Conservation (phyloP, 2,329 filamentous ascomycete species). For the Fusarium nanum region DNA sequence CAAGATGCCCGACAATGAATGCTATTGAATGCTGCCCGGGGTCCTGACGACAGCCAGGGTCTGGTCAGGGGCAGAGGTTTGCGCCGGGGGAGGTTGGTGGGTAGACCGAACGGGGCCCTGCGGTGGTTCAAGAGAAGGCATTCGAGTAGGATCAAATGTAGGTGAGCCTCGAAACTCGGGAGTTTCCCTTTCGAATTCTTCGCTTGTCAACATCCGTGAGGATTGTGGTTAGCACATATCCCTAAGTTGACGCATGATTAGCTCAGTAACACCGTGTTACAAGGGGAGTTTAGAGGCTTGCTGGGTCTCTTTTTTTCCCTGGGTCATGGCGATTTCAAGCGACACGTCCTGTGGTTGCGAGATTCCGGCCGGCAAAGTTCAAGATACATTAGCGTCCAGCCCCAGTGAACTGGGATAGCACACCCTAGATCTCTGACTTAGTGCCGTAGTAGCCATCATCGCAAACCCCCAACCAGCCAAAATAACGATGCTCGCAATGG, state of each 20-base stretch:
- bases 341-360: conserved; percentile 20
- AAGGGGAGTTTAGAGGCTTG: conserved; percentile 16
- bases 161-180: conserved; percentile 8
- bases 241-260: conserved; percentile 13
- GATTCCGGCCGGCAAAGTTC: conserved; percentile 41
- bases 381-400: conserved; percentile 30
- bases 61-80: background rate
- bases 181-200: conserved; percentile 12
- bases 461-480: conserved; percentile 22
- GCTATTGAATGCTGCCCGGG: conserved; percentile 3
- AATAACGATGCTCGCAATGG: background rate
- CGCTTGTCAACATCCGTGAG: conserved; percentile 20
- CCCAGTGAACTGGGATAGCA: conserved; percentile 23
- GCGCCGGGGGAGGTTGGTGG: conserved; percentile 20
- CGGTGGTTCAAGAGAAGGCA: conserved; percentile 42
- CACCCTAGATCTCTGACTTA: conserved; percentile 14
- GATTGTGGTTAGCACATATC: conserved; percentile 21
- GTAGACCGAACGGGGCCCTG: conserved; percentile 23
- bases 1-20: conserved; percentile 11
- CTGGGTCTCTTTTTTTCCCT: background rate
- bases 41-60: conserved; percentile 1
- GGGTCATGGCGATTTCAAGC: conserved; percentile 28
- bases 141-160: conserved; percentile 38
- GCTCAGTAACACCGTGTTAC: conserved; percentile 19
- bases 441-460: conserved; percentile 15